Evolutionary conservation across 768 basidiomycete genomes (phyloP).

Genomic region (Lentinula guzmanii): DNA sequence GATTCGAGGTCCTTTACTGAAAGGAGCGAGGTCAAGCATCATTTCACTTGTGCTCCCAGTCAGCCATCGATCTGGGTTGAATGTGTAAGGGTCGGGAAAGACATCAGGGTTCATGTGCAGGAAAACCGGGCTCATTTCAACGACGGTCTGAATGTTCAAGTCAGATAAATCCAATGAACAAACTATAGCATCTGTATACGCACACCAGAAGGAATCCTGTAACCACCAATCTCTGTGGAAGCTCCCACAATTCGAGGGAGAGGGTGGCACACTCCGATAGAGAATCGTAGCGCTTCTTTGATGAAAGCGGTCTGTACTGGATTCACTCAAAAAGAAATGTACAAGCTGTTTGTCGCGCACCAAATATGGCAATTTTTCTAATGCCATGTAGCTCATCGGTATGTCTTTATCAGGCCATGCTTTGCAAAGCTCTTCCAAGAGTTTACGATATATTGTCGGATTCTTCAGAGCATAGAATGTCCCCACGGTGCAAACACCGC

Average conservation of each 20-base stretch:
- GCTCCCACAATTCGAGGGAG: conserved; percentile 33
- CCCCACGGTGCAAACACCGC: conserved; percentile 19
- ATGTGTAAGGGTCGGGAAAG: conserved; percentile 32
- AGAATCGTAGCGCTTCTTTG: conserved; percentile 38
- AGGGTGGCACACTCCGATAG: conserved; percentile 30
- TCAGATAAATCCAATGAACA: background rate
- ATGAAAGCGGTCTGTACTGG: conserved; percentile 35
- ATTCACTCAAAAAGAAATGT: background rate
- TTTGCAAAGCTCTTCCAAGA: conserved; percentile 21
- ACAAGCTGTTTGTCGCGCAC: conserved; percentile 14
- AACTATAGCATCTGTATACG: conserved; percentile 5
- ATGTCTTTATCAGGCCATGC: conserved; percentile 28
- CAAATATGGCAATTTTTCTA: conserved; percentile 33
- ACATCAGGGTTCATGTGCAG: conserved; percentile 32
- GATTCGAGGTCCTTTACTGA: conserved; percentile 39
- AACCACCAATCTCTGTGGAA: conserved; percentile 27
- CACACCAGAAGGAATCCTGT: conserved; percentile 31
- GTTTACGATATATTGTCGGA: conserved; percentile 9
- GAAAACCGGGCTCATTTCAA: conserved; percentile 32
- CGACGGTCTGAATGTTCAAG: conserved; percentile 25
- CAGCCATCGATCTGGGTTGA: conserved; percentile 40
- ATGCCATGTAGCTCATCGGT: conserved; percentile 16
- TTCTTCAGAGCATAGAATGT: conserved; percentile 20
- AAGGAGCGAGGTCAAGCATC: conserved; percentile 34
- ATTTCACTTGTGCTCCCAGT: conserved; percentile 25